Conservation (phyloP, 2,329 filamentous ascomycete genomes). For the Ilyonectria robusta region DNA sequence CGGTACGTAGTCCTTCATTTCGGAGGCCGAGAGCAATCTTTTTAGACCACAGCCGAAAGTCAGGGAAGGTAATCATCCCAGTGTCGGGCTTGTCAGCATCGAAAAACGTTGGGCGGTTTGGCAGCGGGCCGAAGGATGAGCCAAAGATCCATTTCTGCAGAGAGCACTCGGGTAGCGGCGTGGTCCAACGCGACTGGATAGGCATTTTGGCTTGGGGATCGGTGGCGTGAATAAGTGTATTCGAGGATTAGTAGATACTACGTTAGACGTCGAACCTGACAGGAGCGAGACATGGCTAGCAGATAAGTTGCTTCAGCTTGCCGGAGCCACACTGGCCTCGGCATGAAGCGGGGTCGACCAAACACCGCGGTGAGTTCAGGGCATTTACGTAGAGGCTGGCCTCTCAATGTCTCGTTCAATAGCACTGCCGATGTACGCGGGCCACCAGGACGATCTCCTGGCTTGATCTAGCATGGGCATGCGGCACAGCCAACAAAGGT, state of each 20-base stretch:
- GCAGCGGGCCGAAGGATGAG: conserved; percentile 58
- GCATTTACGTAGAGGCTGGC: background rate
- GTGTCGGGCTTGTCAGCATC: conserved; percentile 78
- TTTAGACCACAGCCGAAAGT: conserved; percentile 79
- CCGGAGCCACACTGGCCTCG: background rate
- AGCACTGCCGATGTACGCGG: background rate
- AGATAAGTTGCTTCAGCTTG: background rate
- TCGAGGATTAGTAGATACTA: background rate
- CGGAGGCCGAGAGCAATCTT: conserved; percentile 78
- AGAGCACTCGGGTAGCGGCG: conserved; percentile 47
- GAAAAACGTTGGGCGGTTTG: conserved; percentile 64
- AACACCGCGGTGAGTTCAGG: background rate
- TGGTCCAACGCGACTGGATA: background rate
- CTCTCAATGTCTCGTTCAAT: background rate
- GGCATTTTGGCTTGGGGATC: background rate
- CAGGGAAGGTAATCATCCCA: conserved; percentile 73
- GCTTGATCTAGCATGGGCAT: background rate
- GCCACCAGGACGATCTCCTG: background rate
- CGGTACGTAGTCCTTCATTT: conserved; percentile 72
- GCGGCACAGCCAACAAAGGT: background rate
- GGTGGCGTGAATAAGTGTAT: background rate
- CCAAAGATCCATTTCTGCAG: conserved; percentile 70
- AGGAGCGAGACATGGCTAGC: background rate
- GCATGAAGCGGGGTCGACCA: background rate
- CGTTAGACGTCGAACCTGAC: too few relatives aligned